Evolutionary conservation across 2,329 filamentous ascomycete genomes (phyloP).

Genomic region (Tolypocladium album): DNA sequence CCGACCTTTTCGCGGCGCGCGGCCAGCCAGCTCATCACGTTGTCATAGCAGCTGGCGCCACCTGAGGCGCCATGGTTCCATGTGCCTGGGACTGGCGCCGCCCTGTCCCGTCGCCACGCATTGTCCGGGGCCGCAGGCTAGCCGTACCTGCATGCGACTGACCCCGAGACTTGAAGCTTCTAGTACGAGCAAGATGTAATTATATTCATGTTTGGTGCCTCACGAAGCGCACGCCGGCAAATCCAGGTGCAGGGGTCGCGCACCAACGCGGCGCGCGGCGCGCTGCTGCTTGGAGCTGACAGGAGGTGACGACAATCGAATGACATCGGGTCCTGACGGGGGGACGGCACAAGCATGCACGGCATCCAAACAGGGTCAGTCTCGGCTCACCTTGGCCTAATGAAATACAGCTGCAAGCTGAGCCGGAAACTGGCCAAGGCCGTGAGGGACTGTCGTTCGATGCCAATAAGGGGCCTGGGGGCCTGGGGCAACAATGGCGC

Average conservation of each 20-base stretch:
- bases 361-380: background rate
- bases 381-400: background rate
- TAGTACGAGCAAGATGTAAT: no score
- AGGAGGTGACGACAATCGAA: background rate
- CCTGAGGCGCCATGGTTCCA: background rate
- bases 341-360: no score
- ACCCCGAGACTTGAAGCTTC: background rate
- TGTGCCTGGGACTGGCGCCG: background rate
- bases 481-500: background rate
- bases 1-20: background rate
- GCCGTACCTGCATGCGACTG: background rate
- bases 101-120: background rate
- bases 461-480: background rate
- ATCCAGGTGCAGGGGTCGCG: background rate
- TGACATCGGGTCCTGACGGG: background rate
- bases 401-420: background rate
- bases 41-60: constrained; percentile 3
- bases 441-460: background rate
- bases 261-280: no score
- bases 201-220: background rate
- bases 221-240: background rate
- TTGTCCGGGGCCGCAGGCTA: background rate
- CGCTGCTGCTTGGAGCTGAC: background rate
- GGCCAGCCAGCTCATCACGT: constrained; percentile 2
- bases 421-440: background rate